Percentiles rank a stretch among this genome's conserved stretches.
These are phyloP conservation scores for Entelexis sorbosivorans DNA, from an alignment of 1,139 yeast species.

Conservation along the genomic window DNA sequence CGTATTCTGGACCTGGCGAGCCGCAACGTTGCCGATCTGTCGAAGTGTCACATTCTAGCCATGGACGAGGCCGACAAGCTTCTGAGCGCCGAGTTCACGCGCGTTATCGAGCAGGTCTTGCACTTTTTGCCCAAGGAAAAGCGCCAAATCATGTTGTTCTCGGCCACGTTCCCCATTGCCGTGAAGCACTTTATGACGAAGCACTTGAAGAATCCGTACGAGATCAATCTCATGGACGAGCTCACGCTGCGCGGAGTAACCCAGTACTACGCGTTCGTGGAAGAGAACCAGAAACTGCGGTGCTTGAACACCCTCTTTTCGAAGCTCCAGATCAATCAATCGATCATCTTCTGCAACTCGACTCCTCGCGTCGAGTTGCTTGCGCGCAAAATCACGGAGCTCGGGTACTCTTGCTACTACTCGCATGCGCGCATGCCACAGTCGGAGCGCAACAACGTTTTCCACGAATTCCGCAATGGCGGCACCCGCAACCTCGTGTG, in stretches of 20 bases:
- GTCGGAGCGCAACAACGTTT: constrained; percentile 91
- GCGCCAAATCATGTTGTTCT: constrained; percentile 79
- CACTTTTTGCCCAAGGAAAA: constrained; percentile 57
- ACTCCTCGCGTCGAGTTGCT: constrained; percentile 90
- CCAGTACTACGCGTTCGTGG: constrained; percentile 94
- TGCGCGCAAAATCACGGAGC: constrained; percentile 90
- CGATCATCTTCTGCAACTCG: constrained; percentile 92
- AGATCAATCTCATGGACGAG: constrained; percentile 95
- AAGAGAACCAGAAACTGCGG: constrained; percentile 89
- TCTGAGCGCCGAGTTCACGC: constrained; percentile 81
- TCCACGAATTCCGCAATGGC: constrained; percentile 97
- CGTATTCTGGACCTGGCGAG: constrained; percentile 91
- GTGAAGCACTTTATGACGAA: constrained; percentile 89
- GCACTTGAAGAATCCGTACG: constrained; percentile 84
- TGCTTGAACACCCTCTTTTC: constrained; percentile 91
- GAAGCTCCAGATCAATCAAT: constrained; percentile 88
- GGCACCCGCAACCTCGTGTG: constrained; percentile 95
- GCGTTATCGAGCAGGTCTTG: constrained; percentile 78
- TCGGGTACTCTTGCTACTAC: constrained; percentile 93
- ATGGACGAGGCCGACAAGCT: constrained; percentile 99
- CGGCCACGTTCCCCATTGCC: constrained; percentile 92
- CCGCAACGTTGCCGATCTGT: constrained; percentile 74
- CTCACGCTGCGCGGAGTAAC: constrained; percentile 91
- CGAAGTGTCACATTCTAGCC: constrained; percentile 77
- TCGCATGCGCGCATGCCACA: constrained; percentile 98